Evolutionary conservation across 176 grass and related monocot species (phyloP), one percentile per base, ranked within the genome.

Genomic region (Musa schizocarpa): DNA sequence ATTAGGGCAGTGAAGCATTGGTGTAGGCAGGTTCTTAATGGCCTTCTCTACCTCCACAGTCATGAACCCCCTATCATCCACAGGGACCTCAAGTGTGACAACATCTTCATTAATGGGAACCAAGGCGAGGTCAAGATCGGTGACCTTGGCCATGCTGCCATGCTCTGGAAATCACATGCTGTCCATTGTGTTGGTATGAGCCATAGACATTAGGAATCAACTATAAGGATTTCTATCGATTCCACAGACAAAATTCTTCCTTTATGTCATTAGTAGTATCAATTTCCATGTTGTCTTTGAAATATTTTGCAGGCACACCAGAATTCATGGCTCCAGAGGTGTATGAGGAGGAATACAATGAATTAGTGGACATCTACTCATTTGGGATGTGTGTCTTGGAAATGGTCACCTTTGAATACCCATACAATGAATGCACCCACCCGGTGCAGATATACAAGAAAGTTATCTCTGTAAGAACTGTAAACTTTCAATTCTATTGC

Each of bases 261-360:
- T 27, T 27, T 27, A 27, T 27, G 26, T 27, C 26, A 1, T 27
- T 2, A 27, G 26, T 27, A 27, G 26, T 27, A 27, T 27, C 26
- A 27, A 27, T 27, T 27, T 27, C 26, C 26, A 27, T 27, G 1
- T 2, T 2, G 26, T 12, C 9, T 54, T 55, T 25, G 3, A 5
- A 34, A 29, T 76, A 57, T n/a, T 64, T 51, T 6, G 65, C 59
- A 85, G 94, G 95, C 61, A 99, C 95, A 0, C 95, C 95, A 0
- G 95, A 99, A 82, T 99, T 99, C 86, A 99, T 99, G 95, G 95
- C 95, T 9, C 95, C 95, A 0, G 95, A 99, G 90, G 95, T 99
- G 65, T 99, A 99, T 1, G 88, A 89, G 62, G 95, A 99, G 78
- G 95, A 92, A 58, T 99, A 99, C 74, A 99, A 99, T 13, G 95